A percentile compares a stretch with the other conserved stretches of the same genome.
Evolutionary conservation across 2,329 filamentous ascomycete genomes (phyloP).

Genomic region (Aureobasidium sp.): DNA sequence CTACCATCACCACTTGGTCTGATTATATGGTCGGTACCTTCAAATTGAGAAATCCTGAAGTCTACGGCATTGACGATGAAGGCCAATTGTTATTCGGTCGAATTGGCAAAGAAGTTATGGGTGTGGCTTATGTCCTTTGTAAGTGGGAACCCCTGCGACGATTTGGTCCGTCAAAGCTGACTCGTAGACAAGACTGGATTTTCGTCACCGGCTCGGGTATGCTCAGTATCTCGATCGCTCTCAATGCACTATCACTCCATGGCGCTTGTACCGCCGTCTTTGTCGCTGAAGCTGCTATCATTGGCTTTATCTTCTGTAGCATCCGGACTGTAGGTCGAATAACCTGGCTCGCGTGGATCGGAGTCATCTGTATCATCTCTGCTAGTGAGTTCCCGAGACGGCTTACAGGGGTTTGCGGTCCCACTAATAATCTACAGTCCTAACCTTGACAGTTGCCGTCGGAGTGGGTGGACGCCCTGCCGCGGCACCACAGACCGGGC

Average conservation of each 20-base stretch:
- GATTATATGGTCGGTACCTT: slow-evolving; percentile 68
- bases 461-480: slow-evolving; percentile 64
- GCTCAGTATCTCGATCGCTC: slow-evolving; percentile 30
- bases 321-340: slow-evolving; percentile 40
- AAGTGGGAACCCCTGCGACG: too few species aligned
- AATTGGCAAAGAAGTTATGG: slow-evolving; percentile 70
- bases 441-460: slow-evolving; percentile 37
- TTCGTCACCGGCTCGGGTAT: slow-evolving; percentile 42
- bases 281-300: slow-evolving; percentile 45
- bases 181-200: slow-evolving; percentile 27
- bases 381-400: slow-evolving; percentile 22
- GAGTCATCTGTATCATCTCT: slow-evolving; percentile 30
- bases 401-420: too few species aligned
- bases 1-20: slow-evolving; percentile 65
- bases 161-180: slow-evolving; percentile 12
- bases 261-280: slow-evolving; percentile 45
- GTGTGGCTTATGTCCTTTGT: slow-evolving; percentile 66
- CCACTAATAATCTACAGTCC: neutral
- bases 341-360: slow-evolving; percentile 41
- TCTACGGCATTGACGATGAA: slow-evolving; percentile 70
- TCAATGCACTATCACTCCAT: slow-evolving; percentile 32
- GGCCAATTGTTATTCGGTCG: slow-evolving; percentile 70
- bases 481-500: slow-evolving; percentile 63
- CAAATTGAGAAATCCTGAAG: slow-evolving; percentile 58
- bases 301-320: slow-evolving; percentile 41